phyloP scores from a whole-genome alignment of 768 basidiomycete species.

The Boletus rubropictus region DNA sequence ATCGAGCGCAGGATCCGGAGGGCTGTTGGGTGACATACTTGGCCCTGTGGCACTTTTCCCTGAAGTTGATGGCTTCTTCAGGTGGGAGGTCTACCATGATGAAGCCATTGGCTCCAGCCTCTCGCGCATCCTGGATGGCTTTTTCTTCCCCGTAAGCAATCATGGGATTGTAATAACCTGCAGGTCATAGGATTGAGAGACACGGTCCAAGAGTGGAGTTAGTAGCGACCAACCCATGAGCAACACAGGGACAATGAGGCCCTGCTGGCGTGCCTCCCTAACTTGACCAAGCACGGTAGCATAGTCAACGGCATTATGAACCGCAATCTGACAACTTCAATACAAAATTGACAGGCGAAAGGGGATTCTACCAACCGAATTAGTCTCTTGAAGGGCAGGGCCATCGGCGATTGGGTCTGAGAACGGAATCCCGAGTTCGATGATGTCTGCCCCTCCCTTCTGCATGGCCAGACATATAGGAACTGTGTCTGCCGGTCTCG shows the following conservation, averaged over 20 bases:
- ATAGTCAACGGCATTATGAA: constrained; percentile 78
- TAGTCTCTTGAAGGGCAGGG: constrained; percentile 86
- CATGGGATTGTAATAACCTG: constrained; percentile 97
- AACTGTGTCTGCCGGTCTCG: constrained; percentile 71
- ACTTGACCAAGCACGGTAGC: constrained; percentile 66
- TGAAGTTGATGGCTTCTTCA: constrained; percentile 89
- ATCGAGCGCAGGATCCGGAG: not conserved
- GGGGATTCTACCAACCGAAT: constrained; percentile 51
- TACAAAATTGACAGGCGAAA: not conserved
- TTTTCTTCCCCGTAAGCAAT: constrained; percentile 94
- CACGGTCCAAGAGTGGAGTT: not conserved
- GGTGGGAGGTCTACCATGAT: constrained; percentile 98
- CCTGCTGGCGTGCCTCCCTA: constrained; percentile 71
- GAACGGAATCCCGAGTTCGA: constrained; percentile 76
- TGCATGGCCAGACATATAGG: constrained; percentile 89
- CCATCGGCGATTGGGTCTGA: constrained; percentile 97
- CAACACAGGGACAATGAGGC: constrained; percentile 78
- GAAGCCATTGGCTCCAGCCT: constrained; percentile 94
- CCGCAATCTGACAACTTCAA: constrained; percentile 58
- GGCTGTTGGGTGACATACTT: constrained; percentile 48
- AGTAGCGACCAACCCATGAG: constrained; percentile 23
- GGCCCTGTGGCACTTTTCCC: constrained; percentile 75
- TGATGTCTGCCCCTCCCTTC: constrained; percentile 87
- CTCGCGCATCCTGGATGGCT: constrained; percentile 82
- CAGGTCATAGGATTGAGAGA: not conserved